phyloP scores from a whole-genome alignment of 2,329 filamentous ascomycete genomes.

The Ophiostoma ulmi region DNA sequence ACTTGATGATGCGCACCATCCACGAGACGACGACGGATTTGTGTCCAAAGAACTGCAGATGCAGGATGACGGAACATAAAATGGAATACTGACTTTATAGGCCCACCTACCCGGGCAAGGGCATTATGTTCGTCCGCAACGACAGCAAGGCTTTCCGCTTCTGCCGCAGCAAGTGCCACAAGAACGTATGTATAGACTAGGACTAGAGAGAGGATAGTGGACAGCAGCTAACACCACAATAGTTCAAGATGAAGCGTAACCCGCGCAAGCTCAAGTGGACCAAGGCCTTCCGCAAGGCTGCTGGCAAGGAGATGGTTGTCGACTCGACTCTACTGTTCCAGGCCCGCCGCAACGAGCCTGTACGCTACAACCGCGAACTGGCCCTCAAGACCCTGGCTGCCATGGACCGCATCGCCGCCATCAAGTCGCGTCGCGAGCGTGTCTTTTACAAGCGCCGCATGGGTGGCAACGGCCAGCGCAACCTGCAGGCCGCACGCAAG shows the following conservation, averaged over 20 bases:
- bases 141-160: slow-evolving; percentile 53
- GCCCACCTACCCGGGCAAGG: slow-evolving; percentile 52
- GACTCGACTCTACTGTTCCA: slow-evolving; percentile 91
- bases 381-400: slow-evolving; percentile 81
- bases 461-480: slow-evolving; percentile 79
- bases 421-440: slow-evolving; percentile 75
- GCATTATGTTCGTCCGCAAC: slow-evolving; percentile 50
- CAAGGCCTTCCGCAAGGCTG: slow-evolving; percentile 80
- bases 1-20: slow-evolving; percentile 7
- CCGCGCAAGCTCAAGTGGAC: slow-evolving; percentile 97
- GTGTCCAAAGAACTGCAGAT: slow-evolving; percentile 40
- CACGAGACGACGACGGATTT: slow-evolving; percentile 43
- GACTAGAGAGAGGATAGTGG: neutral
- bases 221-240: neutral
- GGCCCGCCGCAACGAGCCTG: slow-evolving; percentile 85
- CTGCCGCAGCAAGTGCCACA: slow-evolving; percentile 56
- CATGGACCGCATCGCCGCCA: slow-evolving; percentile 86
- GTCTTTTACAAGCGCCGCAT: slow-evolving; percentile 93
- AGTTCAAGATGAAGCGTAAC: slow-evolving; percentile 98
- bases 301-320: slow-evolving; percentile 84
- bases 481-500: slow-evolving; percentile 75
- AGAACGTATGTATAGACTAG: slow-evolving; percentile 43
- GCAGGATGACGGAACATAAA: slow-evolving; percentile 28
- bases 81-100: slow-evolving; percentile 28
- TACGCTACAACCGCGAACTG: slow-evolving; percentile 92